Evolutionary conservation across 371 early-diverging fungal genomes (phyloP), one percentile per base, ranked within the genome.

Genomic region (Rhizomucor miehei): DNA sequence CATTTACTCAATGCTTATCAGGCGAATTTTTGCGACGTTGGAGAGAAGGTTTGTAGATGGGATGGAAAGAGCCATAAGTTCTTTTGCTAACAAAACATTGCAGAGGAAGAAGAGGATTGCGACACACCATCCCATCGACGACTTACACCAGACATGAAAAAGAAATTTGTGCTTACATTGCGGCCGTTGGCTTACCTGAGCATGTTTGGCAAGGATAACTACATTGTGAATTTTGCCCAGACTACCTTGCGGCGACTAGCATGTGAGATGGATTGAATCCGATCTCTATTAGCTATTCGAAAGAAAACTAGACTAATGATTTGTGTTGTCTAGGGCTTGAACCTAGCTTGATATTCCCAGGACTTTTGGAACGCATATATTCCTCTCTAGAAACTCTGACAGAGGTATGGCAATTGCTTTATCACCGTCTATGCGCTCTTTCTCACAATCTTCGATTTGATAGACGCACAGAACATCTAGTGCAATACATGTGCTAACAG

Each of bases 321-420:
- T 35, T 37, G 3, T 37, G n/a, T 17, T 4, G 36, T 36, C 1
- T 52, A 69, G 81, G 90, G 84, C 67, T 93, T 21, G 87, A 89
- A 49, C 94, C 94, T 10, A 65, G 65, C 1, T 51, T 87, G 45
- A 80, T 95, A n/a, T 80, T 95, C 51, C 90, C 92, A 1, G 88
- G 87, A 9, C 72, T 93, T 9, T 60, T 96, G 36, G 92, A 93
- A 50, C 76, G 90, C 29, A 82, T 89, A 11, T 94, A 91, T 56
- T 91, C 94, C 1, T 86, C 93, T 0, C 67, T 95, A n/a, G 94
- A 94, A 57, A 85, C 88, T 1, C 54, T 93, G 54, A 93, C 90
- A 3, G 91, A 93, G 71, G 77, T 74, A 60, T 49, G 17, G 17
- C 16, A 16, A 47, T n/a, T 50, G 45, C 37, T 8, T 17, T 14